Conservation (phyloP, 2,329 filamentous ascomycete species). For the Claviceps pusilla region DNA sequence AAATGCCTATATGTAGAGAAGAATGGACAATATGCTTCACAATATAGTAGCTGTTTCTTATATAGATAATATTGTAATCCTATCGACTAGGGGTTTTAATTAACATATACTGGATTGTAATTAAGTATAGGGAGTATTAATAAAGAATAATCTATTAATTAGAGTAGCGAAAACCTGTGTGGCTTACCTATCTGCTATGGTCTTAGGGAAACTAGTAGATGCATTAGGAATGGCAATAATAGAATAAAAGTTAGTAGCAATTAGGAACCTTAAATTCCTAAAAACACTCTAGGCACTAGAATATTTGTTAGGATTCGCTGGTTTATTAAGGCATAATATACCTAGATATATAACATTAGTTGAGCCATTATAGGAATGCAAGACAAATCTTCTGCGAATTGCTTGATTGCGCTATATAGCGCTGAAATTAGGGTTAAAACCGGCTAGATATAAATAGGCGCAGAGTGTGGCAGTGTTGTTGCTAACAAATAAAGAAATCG, state of each 20-base stretch:
- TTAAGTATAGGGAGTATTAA: neutral
- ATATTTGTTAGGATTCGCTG: neutral
- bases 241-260: neutral
- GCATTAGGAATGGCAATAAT: neutral
- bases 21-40: neutral
- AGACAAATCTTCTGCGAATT: neutral
- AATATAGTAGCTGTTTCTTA: neutral
- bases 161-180: neutral
- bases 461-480: neutral
- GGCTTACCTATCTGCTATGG: neutral
- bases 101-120: neutral
- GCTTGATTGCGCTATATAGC: neutral
- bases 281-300: neutral
- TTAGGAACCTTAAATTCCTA: neutral
- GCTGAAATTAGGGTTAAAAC: neutral
- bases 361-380: neutral
- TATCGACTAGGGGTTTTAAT: neutral
- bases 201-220: neutral
- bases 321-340: neutral
- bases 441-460: neutral
- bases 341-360: neutral
- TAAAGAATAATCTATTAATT: neutral
- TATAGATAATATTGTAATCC: neutral
- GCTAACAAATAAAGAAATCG: neutral
- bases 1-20: neutral